Conservation (phyloP, 805 yeast species). For the Millerozyma acaciae region DNA sequence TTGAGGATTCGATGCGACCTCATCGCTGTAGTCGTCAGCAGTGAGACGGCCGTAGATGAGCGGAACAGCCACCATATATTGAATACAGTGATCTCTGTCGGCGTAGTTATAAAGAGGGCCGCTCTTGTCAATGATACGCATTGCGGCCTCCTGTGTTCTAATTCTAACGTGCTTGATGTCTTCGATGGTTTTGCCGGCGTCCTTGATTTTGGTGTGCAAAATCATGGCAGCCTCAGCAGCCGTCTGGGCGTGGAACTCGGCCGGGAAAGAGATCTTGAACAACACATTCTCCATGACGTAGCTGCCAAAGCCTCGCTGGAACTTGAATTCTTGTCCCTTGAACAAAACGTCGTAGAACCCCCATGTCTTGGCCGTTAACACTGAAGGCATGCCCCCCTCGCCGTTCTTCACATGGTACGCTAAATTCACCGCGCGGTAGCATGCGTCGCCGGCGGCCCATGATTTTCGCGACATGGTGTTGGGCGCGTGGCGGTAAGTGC, state of each 20-base stretch:
- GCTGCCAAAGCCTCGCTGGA: constrained; percentile 52
- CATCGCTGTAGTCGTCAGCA: constrained; percentile 55
- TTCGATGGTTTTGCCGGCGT: constrained; percentile 39
- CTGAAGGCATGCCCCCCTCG: constrained; percentile 52
- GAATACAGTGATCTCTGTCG: constrained; percentile 63
- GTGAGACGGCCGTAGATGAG: constrained; percentile 52
- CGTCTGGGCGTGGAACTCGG: constrained; percentile 64
- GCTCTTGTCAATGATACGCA: constrained; percentile 54
- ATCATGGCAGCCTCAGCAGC: constrained; percentile 58
- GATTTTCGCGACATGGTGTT: constrained; percentile 61
- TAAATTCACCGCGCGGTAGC: constrained; percentile 54
- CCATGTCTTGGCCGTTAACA: constrained; percentile 55
- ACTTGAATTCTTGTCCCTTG: constrained; percentile 48
- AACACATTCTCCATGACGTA: constrained; percentile 62
- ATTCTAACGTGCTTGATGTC: constrained; percentile 49
- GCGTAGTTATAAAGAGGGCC: constrained; percentile 63
- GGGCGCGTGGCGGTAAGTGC: constrained; percentile 64
- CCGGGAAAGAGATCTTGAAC: constrained; percentile 61
- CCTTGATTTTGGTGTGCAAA: constrained; percentile 32
- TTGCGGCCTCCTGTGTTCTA: constrained; percentile 59
- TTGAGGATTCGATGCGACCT: constrained; percentile 47
- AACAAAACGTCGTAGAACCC: constrained; percentile 62
- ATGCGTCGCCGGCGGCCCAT: constrained; percentile 69
- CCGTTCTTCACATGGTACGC: constrained; percentile 51
- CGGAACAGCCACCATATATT: constrained; percentile 59